A percentile compares a stretch with the other conserved stretches of the same genome.
Conservation (phyloP, 2,329 filamentous ascomycete species). For the Talaromyces atroroseus region DNA sequence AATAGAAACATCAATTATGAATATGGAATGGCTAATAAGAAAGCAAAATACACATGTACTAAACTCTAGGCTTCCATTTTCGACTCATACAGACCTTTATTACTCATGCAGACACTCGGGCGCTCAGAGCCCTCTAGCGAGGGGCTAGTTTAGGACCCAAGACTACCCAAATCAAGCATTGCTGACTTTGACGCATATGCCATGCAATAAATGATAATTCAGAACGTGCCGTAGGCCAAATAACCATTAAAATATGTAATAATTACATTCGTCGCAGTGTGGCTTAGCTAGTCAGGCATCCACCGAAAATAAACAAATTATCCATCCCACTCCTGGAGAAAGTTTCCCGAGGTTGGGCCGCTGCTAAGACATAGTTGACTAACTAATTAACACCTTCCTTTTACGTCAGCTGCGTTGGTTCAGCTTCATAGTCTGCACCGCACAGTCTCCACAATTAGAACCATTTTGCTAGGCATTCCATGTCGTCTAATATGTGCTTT, state of each 20-base stretch:
- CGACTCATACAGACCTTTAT: neutral
- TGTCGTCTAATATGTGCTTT: neutral
- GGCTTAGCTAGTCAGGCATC: neutral
- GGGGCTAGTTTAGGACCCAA: neutral
- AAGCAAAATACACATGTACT: neutral
- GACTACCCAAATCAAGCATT: neutral
- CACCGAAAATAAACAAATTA: neutral
- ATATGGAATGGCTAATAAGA: too few relatives aligned
- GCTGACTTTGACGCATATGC: neutral
- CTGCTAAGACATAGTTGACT: neutral
- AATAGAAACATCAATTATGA: too few relatives aligned
- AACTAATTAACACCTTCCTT: neutral
- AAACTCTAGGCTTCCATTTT: neutral
- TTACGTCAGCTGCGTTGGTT: neutral
- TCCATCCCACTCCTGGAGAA: neutral
- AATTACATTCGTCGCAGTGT: too few relatives aligned
- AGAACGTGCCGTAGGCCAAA: too few relatives aligned
- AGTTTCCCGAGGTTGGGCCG: neutral
- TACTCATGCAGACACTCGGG: neutral
- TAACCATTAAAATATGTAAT: too few relatives aligned
- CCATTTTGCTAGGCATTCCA: neutral
- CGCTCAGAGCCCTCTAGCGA: conserved; percentile 8
- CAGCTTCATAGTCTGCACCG: neutral
- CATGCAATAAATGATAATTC: neutral
- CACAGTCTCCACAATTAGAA: neutral